Evolutionary conservation across 352 stramenopile species (phyloP).

Genomic region (Saprolegnia parasitica): DNA sequence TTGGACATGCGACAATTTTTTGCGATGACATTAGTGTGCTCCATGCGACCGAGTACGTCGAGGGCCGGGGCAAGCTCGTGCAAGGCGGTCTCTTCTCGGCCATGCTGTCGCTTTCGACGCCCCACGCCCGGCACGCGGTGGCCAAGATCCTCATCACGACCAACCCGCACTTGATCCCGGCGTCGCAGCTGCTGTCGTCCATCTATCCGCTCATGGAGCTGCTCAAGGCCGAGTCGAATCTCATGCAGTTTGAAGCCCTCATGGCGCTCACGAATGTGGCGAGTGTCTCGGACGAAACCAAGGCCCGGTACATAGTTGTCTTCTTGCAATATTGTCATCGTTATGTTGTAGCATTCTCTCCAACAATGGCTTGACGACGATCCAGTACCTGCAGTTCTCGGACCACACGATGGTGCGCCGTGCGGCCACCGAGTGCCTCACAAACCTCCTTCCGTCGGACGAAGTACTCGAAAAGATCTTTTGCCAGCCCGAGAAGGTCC

Average conservation of each 20-base stretch:
- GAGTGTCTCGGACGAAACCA: slow-evolving; percentile 90
- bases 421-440: slow-evolving; percentile 94
- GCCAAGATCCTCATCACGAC: slow-evolving; percentile 96
- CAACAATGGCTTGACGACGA: slow-evolving; percentile 53
- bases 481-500: slow-evolving; percentile 88
- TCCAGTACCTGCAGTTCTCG: slow-evolving; percentile 93
- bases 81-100: slow-evolving; percentile 75
- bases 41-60: slow-evolving; percentile 54
- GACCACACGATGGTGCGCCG: slow-evolving; percentile 96
- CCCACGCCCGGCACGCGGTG: slow-evolving; percentile 84
- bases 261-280: slow-evolving; percentile 97
- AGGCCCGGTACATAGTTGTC: slow-evolving; percentile 73
- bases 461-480: slow-evolving; percentile 93
- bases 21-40: slow-evolving; percentile 72
- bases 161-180: slow-evolving; percentile 89
- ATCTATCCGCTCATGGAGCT: slow-evolving; percentile 88
- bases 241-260: slow-evolving; percentile 90
- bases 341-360: slow-evolving; percentile 6
- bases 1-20: slow-evolving; percentile 67
- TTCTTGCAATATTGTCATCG: slow-evolving; percentile 30
- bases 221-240: slow-evolving; percentile 81
- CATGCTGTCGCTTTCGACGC: slow-evolving; percentile 59
- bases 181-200: slow-evolving; percentile 68
- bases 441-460: slow-evolving; percentile 93
- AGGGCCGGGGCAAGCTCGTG: slow-evolving; percentile 68